Evolutionary conservation across 2,329 filamentous ascomycete genomes (phyloP), one percentile per base, ranked within the genome.

Genomic region (Verticillium nubilum): DNA sequence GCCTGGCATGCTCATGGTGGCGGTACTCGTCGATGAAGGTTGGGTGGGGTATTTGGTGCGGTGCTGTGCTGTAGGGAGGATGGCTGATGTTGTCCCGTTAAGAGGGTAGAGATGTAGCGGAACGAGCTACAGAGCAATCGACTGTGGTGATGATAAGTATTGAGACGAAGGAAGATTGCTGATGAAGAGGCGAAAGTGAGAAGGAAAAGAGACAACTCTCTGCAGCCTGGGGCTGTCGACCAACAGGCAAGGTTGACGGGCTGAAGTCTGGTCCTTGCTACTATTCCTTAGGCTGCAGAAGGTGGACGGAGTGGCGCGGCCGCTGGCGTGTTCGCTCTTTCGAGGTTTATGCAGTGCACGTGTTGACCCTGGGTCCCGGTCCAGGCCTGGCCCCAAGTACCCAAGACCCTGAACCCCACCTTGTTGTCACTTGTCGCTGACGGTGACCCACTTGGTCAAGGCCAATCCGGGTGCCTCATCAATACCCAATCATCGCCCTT

Each of bases 1-100:
- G 37, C 61, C 62, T 27, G 62, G 61, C 62, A 64, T 64, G n/a
- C 59, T 60, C 61, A 64, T 64, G 26, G 58, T 60, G 59, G 23
- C 50, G 56, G 55, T 33, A 17, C 33, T 37, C 33, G 33, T n/a
- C n/a, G n/a, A n/a, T n/a, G n/a, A n/a, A n/a, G n/a, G n/a, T n/a
- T n/a, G n/a, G n/a, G n/a, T n/a, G n/a, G n/a, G n/a, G n/a, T n/a
- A 37, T 15, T 37, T 13, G 2, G 6, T 5, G 33, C 33, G 17
- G 12, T 37, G 12, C 5, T 37, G 33, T 31, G 29, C 5, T 31
- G 29, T 31, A 5, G 29, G 29, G 29, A 5, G 29, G 29, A 12
- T 31, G 29, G 29, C 5, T 31, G 29, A 31, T 5, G 5, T 31
- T 5, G 29, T 12, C 12, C 29, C 29, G 29, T 31, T 31, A 5